Conservation (phyloP, 495 filamentous ascomycete species). For the Aspergillus panamensis region DNA sequence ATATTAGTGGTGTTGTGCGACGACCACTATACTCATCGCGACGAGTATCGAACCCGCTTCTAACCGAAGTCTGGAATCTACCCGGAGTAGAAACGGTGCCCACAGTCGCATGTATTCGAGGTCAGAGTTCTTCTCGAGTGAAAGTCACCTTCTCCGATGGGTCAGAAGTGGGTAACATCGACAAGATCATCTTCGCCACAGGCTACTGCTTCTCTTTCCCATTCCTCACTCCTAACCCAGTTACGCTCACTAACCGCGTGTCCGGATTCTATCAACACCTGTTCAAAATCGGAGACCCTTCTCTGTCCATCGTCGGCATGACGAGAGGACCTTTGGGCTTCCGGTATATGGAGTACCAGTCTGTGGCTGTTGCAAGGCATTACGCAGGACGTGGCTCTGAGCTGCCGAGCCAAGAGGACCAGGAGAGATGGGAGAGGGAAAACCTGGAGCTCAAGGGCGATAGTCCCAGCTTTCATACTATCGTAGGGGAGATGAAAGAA, state of each 20-base stretch:
- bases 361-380: constrained; percentile 47
- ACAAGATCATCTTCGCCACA: constrained; percentile 52
- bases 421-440: constrained; percentile 45
- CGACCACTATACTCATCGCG: constrained; percentile 24
- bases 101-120: constrained; percentile 17
- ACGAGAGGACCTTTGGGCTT: constrained; percentile 48
- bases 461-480: constrained; percentile 38
- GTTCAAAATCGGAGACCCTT: constrained; percentile 30
- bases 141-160: constrained; percentile 37
- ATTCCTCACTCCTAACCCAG: constrained; percentile 25
- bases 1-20: constrained; percentile 27
- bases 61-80: constrained; percentile 24
- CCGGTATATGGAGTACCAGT: constrained; percentile 52
- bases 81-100: constrained; percentile 23
- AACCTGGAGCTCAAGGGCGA: constrained; percentile 41
- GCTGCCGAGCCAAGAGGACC: constrained; percentile 35
- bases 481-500: constrained; percentile 47
- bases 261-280: constrained; percentile 31
- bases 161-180: constrained; percentile 32
- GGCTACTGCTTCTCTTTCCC: constrained; percentile 49
- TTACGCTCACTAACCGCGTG: constrained; percentile 23
- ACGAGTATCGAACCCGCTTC: constrained; percentile 18
- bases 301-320: constrained; percentile 31
- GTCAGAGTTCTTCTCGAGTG: constrained; percentile 3
- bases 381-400: constrained; percentile 37